Percentiles rank a stretch among this genome's conserved stretches.
Evolutionary conservation across 2,329 filamentous ascomycete species (phyloP).

Genomic region (Rhexocercosporidium sp.): DNA sequence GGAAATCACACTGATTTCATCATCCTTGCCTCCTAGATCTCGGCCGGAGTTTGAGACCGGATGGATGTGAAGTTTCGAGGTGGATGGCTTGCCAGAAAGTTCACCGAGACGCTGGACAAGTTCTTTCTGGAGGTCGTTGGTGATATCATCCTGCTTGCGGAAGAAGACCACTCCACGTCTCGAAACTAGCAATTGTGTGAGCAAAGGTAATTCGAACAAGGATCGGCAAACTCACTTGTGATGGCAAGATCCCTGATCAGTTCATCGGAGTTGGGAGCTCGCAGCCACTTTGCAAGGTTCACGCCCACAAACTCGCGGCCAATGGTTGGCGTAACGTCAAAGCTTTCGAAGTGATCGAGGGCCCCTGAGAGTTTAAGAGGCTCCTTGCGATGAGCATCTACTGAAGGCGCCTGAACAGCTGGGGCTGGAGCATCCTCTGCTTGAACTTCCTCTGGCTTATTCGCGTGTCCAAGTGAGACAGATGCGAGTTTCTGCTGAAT

Average conservation of each 20-base stretch:
- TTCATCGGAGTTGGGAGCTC: slow-evolving; percentile 52
- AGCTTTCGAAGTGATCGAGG: slow-evolving; percentile 38
- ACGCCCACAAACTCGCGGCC: slow-evolving; percentile 50
- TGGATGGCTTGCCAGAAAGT: slow-evolving; percentile 60
- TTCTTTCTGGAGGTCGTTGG: slow-evolving; percentile 68
- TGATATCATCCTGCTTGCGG: slow-evolving; percentile 64
- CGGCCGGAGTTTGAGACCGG: slow-evolving; percentile 59
- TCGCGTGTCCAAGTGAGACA: slow-evolving; percentile 20
- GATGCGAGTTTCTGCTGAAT: slow-evolving; percentile 36
- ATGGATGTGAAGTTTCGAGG: slow-evolving; percentile 64
- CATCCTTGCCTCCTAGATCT: slow-evolving; percentile 59
- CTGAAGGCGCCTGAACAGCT: slow-evolving; percentile 28
- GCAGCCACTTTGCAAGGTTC: slow-evolving; percentile 53
- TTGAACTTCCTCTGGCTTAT: neutral
- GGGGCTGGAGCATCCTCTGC: slow-evolving; percentile 27
- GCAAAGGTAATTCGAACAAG: neutral
- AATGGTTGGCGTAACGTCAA: slow-evolving; percentile 52
- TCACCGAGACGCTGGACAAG: slow-evolving; percentile 65
- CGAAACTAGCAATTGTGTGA: slow-evolving; percentile 55
- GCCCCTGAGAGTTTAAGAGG: slow-evolving; percentile 39
- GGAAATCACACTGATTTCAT: slow-evolving; percentile 68
- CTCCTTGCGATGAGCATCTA: slow-evolving; percentile 29
- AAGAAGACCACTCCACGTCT: slow-evolving; percentile 74
- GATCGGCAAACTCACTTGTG: slow-evolving; percentile 41
- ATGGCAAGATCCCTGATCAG: slow-evolving; percentile 56